phyloP scores from a whole-genome alignment of 257 asterid species.

The Datura wrightii region DNA sequence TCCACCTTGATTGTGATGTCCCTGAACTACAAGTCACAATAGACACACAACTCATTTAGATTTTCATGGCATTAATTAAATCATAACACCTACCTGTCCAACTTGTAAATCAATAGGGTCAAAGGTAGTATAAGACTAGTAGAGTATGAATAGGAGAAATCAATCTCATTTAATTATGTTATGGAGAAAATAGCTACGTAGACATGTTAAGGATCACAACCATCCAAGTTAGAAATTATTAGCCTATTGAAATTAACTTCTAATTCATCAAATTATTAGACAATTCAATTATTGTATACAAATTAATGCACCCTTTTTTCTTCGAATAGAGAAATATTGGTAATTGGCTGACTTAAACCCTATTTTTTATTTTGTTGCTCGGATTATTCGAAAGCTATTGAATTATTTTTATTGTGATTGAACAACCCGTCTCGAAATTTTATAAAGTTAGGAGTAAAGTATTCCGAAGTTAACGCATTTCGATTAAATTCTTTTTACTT shows the following conservation, averaged over 20 bases:
- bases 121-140: neutral
- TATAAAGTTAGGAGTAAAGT: too few species aligned
- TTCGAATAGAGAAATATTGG: neutral
- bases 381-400: too few species aligned
- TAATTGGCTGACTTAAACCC: neutral
- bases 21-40: neutral
- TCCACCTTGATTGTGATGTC: neutral
- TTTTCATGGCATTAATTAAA: slow-evolving; percentile 10
- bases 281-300: neutral
- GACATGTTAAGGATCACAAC: neutral
- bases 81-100: neutral
- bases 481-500: too few species aligned
- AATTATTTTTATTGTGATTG: too few species aligned
- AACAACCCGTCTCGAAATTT: too few species aligned
- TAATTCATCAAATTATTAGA: neutral
- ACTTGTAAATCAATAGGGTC: slow-evolving; percentile 20
- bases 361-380: neutral
- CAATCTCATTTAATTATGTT: neutral
- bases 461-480: too few species aligned
- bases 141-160: neutral
- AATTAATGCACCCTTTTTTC: neutral
- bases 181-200: neutral
- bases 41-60: neutral
- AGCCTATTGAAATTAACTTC: neutral
- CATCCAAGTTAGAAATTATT: neutral